A percentile compares a stretch with the other conserved stretches of the same genome.
phyloP scores from a whole-genome alignment of 495 filamentous ascomycete species.

The Lophium mytilinum region DNA sequence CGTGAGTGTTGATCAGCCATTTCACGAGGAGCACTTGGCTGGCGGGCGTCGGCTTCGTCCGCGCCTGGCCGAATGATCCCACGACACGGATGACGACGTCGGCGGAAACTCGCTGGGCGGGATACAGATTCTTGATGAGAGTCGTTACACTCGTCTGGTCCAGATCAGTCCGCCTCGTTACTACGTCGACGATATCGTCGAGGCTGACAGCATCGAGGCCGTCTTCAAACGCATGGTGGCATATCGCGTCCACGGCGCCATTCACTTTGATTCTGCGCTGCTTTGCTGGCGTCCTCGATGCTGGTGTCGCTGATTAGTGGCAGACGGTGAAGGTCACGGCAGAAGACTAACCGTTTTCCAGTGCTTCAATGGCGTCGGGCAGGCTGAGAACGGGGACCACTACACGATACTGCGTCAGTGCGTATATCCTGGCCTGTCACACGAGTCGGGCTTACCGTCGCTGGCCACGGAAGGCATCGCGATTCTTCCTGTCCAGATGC shows the following conservation, averaged over 20 bases:
- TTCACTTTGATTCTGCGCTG: constrained; percentile 20
- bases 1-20: constrained; percentile 77
- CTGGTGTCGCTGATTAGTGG: constrained; percentile 9
- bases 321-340: not conserved
- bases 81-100: constrained; percentile 59
- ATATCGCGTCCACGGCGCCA: constrained; percentile 40
- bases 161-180: constrained; percentile 58
- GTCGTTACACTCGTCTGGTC: constrained; percentile 63
- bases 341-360: constrained; percentile 19
- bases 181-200: constrained; percentile 54
- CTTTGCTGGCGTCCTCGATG: constrained; percentile 22
- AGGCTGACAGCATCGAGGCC: constrained; percentile 58
- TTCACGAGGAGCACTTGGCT: constrained; percentile 62
- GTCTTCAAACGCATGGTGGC: constrained; percentile 49
- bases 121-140: constrained; percentile 69
- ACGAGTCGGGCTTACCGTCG: constrained; percentile 14
- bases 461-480: constrained; percentile 18
- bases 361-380: constrained; percentile 15
- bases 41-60: constrained; percentile 62
- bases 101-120: constrained; percentile 52
- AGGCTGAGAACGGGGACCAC: constrained; percentile 5
- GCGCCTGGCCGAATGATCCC: constrained; percentile 68
- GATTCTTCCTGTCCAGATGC: constrained; percentile 4
- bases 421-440: not conserved
- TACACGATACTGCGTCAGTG: constrained; percentile 1